Percentiles rank a stretch among this genome's conserved stretches.
These are phyloP conservation scores for Triangularia verruculosa DNA, from an alignment of 2,329 filamentous ascomycete genomes.

Conservation along the genomic window DNA sequence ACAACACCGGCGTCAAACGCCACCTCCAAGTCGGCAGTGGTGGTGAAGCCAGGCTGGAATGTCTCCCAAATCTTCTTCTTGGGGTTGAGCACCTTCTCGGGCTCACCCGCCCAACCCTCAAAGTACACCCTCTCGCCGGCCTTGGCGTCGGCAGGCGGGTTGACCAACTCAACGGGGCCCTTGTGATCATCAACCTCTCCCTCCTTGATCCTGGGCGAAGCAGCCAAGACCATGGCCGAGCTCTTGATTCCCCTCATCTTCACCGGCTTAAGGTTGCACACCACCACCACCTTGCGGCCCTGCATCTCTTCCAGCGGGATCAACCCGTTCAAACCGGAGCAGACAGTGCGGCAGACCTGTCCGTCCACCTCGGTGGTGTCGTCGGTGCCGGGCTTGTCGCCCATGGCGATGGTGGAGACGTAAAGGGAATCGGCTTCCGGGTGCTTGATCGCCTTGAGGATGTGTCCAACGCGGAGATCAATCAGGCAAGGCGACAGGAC, in stretches of 20 bases:
- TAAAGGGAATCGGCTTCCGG: conserved; percentile 95
- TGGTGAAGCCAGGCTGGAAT: conserved; percentile 94
- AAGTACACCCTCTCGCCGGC: conserved; percentile 90
- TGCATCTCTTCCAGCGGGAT: conserved; percentile 96
- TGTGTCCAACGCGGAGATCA: conserved; percentile 94
- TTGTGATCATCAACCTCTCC: conserved; percentile 83
- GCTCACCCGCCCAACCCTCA: conserved; percentile 90
- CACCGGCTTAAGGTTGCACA: conserved; percentile 97
- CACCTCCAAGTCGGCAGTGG: conserved; percentile 75
- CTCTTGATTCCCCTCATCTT: conserved; percentile 90
- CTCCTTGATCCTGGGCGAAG: conserved; percentile 77
- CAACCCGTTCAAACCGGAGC: conserved; percentile 92
- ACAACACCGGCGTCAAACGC: conserved; percentile 80
- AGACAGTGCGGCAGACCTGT: conserved; percentile 89
- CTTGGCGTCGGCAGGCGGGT: conserved; percentile 71
- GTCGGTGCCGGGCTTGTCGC: conserved; percentile 78
- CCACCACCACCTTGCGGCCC: conserved; percentile 87
- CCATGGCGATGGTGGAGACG: conserved; percentile 93
- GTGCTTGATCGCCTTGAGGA: conserved; percentile 92
- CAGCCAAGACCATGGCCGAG: conserved; percentile 88
- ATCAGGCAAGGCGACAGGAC: conserved; percentile 82
- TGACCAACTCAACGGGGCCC: conserved; percentile 88
- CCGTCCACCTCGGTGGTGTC: conserved; percentile 91
- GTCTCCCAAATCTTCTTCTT: conserved; percentile 99
- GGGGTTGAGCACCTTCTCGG: conserved; percentile 90